These are phyloP conservation scores for Wolfiporia cocos DNA, from an alignment of 1,284 basidiomycete species.

Conservation along the genomic window DNA sequence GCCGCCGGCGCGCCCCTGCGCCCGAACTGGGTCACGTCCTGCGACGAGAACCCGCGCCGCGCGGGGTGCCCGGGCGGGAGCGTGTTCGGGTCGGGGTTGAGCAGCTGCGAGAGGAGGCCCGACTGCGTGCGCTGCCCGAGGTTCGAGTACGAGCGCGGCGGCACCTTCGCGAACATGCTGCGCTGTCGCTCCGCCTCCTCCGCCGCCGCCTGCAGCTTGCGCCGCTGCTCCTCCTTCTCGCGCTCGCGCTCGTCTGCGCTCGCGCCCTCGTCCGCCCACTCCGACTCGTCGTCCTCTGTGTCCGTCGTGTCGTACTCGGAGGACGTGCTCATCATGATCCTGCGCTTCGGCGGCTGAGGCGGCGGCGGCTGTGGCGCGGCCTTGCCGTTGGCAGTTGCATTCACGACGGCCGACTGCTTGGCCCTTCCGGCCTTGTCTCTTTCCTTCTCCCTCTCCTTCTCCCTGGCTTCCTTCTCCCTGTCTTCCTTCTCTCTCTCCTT, in stretches of 20 bases:
- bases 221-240: conserved; percentile 28
- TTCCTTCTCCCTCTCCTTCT: too few species aligned
- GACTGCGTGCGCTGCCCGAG: conserved; percentile 46
- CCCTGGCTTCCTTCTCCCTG: too few species aligned
- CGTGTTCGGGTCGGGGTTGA: conserved; percentile 61
- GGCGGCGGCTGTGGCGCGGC: conserved; percentile 9
- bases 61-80: conserved; percentile 58
- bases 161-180: conserved; percentile 75
- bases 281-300: conserved; percentile 44
- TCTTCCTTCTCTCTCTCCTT: too few species aligned
- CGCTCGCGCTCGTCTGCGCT: conserved; percentile 28
- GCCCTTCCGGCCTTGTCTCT: conserved; percentile 9
- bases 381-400: conserved; percentile 8
- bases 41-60: conserved; percentile 39
- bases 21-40: conserved; percentile 36
- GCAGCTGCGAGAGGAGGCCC: conserved; percentile 58
- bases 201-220: conserved; percentile 38
- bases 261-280: conserved; percentile 49
- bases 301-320: conserved; percentile 43
- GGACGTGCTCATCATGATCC: conserved; percentile 26
- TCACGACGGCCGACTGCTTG: conserved; percentile 11
- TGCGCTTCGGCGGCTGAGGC: conserved; percentile 17
- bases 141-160: conserved; percentile 58
- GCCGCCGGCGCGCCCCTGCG: conserved; percentile 14
- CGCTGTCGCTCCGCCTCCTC: conserved; percentile 62